Evolutionary conservation across 257 asterid genomes (phyloP), one percentile per base, ranked within the genome.

Genomic region (Salvia splendens): DNA sequence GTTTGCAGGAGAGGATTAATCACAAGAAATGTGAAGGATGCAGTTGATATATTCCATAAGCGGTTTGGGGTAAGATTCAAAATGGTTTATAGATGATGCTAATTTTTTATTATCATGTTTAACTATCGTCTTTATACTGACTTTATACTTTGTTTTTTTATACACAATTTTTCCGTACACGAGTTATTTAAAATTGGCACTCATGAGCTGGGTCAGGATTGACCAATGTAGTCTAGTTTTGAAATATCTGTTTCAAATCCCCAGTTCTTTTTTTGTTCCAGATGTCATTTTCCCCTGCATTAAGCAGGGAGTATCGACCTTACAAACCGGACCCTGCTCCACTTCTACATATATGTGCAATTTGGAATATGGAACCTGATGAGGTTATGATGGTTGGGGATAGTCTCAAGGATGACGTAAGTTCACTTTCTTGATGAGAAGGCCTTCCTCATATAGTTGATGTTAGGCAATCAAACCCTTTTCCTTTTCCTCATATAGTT

Each of bases 321-420:
- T 92, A 71, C 65, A 92, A 92, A 81, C 98, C 98, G 63, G 84
- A 89, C 79, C 97, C 98, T 32, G 95, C 96, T 59, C 98, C 98
- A 41, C 72, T 92, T 50, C 79, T 92, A 57, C 94, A 92, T 72
- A 87, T 92, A 66, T 92, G 98, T 75, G 66, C 91, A 8, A 71
- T 70, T 17, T 92, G 98, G 98, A 86, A 72, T 3, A 62, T 89
- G 58, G 89, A 81, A 56, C 82, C 98, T 12, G 70, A 77, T 68
- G 98, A 92, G 84, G 96, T 92, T 41, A 81, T 92, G 84, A 92
- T 92, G 98, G 74, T 92, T n/a, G 98, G 98, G 6, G 97, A 92
- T 65, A 92, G 98, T 70, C 92, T 87, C 42, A 89, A 89, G 75
- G 98, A 92, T 72, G 97, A 92, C 47, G 98, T 88, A 81, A 84